These are phyloP conservation scores for Hyphodiscus hymeniophilus DNA, from an alignment of 495 filamentous ascomycete genomes.

Conservation along the genomic window DNA sequence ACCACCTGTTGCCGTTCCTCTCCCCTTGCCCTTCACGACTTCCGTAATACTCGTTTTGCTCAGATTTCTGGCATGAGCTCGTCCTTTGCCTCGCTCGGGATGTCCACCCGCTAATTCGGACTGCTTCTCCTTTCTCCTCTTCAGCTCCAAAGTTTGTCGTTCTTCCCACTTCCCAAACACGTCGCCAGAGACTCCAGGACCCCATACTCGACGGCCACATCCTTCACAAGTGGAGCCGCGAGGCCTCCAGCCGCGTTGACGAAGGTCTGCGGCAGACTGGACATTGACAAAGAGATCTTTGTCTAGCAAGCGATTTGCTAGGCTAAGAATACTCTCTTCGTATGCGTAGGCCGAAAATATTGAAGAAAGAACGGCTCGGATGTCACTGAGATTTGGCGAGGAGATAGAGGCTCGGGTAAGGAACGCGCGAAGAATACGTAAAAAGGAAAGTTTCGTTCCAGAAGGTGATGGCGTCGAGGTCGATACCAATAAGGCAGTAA, in stretches of 20 bases:
- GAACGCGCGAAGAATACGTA: slow-evolving; percentile 84
- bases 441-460: slow-evolving; percentile 61
- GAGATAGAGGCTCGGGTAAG: slow-evolving; percentile 71
- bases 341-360: slow-evolving; percentile 95
- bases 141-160: slow-evolving; percentile 42
- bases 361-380: slow-evolving; percentile 73
- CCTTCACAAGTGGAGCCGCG: slow-evolving; percentile 78
- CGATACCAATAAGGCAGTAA: slow-evolving; percentile 75
- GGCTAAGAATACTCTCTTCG: slow-evolving; percentile 74
- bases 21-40: slow-evolving; percentile 28
- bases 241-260: slow-evolving; percentile 87
- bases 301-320: slow-evolving; percentile 81
- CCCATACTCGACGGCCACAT: slow-evolving; percentile 80
- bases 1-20: slow-evolving; percentile 8
- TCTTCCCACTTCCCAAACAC: slow-evolving; percentile 78
- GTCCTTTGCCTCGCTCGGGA: slow-evolving; percentile 25
- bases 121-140: slow-evolving; percentile 28
- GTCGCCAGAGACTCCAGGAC: slow-evolving; percentile 69
- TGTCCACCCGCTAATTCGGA: slow-evolving; percentile 14
- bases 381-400: slow-evolving; percentile 79
- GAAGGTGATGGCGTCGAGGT: slow-evolving; percentile 36
- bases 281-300: slow-evolving; percentile 86
- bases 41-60: slow-evolving; percentile 20
- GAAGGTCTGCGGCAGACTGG: slow-evolving; percentile 58
- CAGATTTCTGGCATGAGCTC: slow-evolving; percentile 21